phyloP scores from a whole-genome alignment of 176 grass and related monocot genomes.

The Paspalum notatum region DNA sequence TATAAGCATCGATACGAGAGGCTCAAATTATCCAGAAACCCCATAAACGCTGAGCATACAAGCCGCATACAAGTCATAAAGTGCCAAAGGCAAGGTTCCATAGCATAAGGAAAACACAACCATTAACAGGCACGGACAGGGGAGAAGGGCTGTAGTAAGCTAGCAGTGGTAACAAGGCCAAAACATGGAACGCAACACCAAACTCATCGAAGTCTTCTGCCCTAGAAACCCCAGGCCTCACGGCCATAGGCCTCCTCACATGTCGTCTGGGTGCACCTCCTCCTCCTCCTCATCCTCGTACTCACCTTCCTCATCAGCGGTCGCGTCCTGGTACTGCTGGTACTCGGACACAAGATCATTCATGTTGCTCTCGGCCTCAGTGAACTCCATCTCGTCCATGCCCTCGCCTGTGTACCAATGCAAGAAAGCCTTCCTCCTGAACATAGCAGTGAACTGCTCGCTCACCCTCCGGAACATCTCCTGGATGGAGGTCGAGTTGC shows the following conservation, averaged over 20 bases:
- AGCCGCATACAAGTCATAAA: background rate
- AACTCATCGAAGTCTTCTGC: background rate
- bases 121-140: background rate
- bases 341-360: constrained; percentile 86
- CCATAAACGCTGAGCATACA: background rate
- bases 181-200: background rate
- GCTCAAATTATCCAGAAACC: background rate
- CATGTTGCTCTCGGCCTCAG: constrained; percentile 89
- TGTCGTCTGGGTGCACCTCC: constrained; percentile 28
- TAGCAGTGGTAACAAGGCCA: constrained; percentile 17
- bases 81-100: constrained; percentile 21
- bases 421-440: constrained; percentile 91
- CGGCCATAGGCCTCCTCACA: constrained; percentile 34
- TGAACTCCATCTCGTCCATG: constrained; percentile 96
- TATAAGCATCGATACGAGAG: background rate
- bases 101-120: constrained; percentile 25
- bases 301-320: constrained; percentile 60
- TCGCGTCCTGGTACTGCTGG: constrained; percentile 88
- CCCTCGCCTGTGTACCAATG: constrained; percentile 85
- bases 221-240: constrained; percentile 8
- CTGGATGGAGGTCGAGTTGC: constrained; percentile 85
- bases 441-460: constrained; percentile 95
- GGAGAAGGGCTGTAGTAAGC: background rate
- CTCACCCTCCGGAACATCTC: constrained; percentile 96
- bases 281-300: constrained; percentile 68